Evolutionary conservation across 1,139 yeast genomes (phyloP).

Genomic region (Spathaspora jeffriesii): DNA sequence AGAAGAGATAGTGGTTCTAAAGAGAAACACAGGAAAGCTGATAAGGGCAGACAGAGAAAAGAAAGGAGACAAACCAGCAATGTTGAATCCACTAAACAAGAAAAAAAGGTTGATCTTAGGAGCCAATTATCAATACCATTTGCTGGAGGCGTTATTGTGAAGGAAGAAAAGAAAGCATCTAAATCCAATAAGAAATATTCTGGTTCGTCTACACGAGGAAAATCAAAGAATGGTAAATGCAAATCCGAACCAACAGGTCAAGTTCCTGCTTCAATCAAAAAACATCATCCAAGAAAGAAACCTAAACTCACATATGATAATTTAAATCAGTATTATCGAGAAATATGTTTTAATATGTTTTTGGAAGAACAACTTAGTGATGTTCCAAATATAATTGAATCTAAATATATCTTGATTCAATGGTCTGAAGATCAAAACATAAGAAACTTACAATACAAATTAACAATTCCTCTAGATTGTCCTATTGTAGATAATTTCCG

Average conservation of each 20-base stretch:
- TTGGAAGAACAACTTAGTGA: conserved; percentile 60
- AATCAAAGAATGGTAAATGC: too few species aligned
- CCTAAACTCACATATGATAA: conserved; percentile 51
- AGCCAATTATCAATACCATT: too few species aligned
- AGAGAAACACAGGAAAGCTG: too few species aligned
- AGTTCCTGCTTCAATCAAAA: conserved; percentile 18
- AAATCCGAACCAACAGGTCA: conserved; percentile 3
- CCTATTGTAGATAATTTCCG: conserved; percentile 42
- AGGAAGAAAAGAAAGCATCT: too few species aligned
- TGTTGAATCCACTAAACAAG: too few species aligned
- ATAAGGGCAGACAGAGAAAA: too few species aligned
- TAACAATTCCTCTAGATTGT: conserved; percentile 37
- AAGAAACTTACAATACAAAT: conserved; percentile 38
- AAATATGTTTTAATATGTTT: conserved; percentile 61
- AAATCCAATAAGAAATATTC: too few species aligned
- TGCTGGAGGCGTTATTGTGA: too few species aligned
- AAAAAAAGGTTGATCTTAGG: too few species aligned
- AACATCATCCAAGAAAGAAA: conserved; percentile 27
- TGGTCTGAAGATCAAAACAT: conserved; percentile 54
- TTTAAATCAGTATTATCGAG: conserved; percentile 53
- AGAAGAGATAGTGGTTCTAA: too few species aligned
- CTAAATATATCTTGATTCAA: conserved; percentile 42
- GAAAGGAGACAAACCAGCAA: too few species aligned
- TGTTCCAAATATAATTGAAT: conserved; percentile 28
- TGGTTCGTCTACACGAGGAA: too few species aligned